These are phyloP conservation scores for Suillus subaureus DNA, from an alignment of 768 basidiomycete species.

Conservation along the genomic window DNA sequence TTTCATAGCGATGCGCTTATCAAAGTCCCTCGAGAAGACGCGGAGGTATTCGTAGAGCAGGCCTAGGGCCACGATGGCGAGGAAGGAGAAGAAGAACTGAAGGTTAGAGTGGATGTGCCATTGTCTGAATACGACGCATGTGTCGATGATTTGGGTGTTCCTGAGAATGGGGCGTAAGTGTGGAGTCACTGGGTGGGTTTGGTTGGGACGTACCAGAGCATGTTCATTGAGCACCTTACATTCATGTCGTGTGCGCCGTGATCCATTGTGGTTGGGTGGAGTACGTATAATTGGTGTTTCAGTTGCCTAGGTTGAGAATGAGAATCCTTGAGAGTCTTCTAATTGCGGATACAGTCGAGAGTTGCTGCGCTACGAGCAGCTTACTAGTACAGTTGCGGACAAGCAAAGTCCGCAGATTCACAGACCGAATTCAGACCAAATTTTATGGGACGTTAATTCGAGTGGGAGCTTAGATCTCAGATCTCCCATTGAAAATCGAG, in stretches of 20 bases:
- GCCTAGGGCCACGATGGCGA: slow-evolving; percentile 65
- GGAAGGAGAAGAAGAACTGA: slow-evolving; percentile 64
- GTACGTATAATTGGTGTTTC: neutral
- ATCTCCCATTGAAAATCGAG: too few relatives aligned
- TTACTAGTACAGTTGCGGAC: too few relatives aligned
- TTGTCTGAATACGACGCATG: slow-evolving; percentile 76
- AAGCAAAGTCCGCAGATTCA: too few relatives aligned
- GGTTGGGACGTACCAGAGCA: slow-evolving; percentile 64
- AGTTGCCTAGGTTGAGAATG: neutral
- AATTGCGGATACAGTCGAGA: too few relatives aligned
- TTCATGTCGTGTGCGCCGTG: slow-evolving; percentile 55
- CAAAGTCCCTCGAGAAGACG: slow-evolving; percentile 58
- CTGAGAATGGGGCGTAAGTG: neutral
- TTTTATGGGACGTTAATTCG: too few relatives aligned
- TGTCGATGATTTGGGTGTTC: slow-evolving; percentile 80
- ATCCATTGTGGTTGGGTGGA: slow-evolving; percentile 27
- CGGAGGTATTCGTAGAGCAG: slow-evolving; percentile 84
- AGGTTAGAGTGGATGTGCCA: slow-evolving; percentile 71
- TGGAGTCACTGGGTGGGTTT: neutral
- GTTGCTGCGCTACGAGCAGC: too few relatives aligned
- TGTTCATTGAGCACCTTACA: slow-evolving; percentile 69
- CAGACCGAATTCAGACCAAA: too few relatives aligned
- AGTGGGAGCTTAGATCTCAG: too few relatives aligned
- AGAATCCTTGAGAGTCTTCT: neutral
- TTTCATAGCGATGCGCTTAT: slow-evolving; percentile 54